Base-by-base conservation (phyloP, 2,329 filamentous ascomycete species). In the Xylaria sp. region DNA sequence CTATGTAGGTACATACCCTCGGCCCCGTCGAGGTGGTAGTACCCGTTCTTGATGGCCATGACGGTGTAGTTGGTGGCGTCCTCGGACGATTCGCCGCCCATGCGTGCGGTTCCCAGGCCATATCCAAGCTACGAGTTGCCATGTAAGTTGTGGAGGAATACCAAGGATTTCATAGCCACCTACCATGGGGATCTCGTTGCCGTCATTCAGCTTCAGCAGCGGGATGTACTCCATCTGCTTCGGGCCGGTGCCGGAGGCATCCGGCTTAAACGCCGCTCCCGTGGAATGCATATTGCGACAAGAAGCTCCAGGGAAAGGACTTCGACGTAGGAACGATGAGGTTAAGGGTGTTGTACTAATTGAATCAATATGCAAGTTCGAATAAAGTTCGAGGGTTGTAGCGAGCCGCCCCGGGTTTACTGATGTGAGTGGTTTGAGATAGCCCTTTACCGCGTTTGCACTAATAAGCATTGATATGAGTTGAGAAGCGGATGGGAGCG, bases 1-100 rank as follows among this genome's bases (percentile, higher is more conserved):
- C n/a, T n/a, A n/a, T 17, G 13, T 20, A 17, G 13, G 7, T 40
- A 60, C 72, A 52, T 68, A 86, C 86, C 74, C 75, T 92, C 86
- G 18, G 90, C 90, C 40, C 89, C 84, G 69, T 93, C 90, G 2
- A 92, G 77, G 66, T 92, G 89, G 53, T 79, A 78, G 70, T 86
- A 92, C 20, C 87, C 89, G n/a, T 83, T 71, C 50, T 82, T 80
- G 63, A 91, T 87, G 26, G 89, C 89, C 59, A 74, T 79, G 52
- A 87, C 81, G 39, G 79, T 78, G 48, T 74, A 60, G 20, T 76
- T 71, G 42, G 80, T 68, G 44, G 80, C 72, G 4, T 78, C 75
- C 51, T 84, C 73, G 51, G 84, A 73, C 60, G 90, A 85, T 39
- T 86, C 73, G 43, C 78, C 82, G 68, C 82, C 89, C 72, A 77